Evolutionary conservation across 306 rosid species (phyloP).

Genomic region (Quercus bicolor): DNA sequence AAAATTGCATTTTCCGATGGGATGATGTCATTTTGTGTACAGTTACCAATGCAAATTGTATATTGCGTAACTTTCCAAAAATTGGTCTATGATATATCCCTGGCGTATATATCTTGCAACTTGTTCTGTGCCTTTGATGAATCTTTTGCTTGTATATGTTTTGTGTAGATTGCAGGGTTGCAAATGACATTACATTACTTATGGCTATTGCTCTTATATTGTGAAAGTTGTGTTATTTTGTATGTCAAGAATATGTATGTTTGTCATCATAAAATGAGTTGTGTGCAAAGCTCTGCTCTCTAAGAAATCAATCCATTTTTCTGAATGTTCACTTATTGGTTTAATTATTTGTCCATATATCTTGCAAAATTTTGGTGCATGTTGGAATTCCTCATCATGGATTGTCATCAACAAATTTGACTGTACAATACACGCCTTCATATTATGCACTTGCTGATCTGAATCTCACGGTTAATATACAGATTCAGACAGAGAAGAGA

Average conservation of each 20-base stretch:
- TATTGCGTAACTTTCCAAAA: background rate
- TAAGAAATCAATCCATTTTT: background rate
- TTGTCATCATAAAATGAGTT: background rate
- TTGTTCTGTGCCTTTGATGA: background rate
- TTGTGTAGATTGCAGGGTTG: background rate
- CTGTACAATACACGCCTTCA: background rate
- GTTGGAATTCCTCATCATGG: background rate
- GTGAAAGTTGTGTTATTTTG: background rate
- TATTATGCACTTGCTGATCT: slow-evolving; percentile 25
- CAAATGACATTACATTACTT: background rate
- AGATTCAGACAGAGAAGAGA: slow-evolving; percentile 72
- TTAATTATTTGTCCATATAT: background rate
- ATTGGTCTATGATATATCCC: background rate
- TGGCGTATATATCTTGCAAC: background rate
- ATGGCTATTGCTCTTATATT: background rate
- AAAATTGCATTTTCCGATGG: background rate
- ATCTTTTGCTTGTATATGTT: background rate
- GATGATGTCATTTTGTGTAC: background rate
- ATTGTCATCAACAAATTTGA: background rate
- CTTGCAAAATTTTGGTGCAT: background rate
- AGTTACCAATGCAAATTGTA: background rate
- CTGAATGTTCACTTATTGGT: background rate
- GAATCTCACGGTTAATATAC: slow-evolving; percentile 15
- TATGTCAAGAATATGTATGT: background rate
- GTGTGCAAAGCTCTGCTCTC: background rate